Base-by-base conservation (phyloP, 768 basidiomycete genomes). In the Chalciporus pseudorubinellus region DNA sequence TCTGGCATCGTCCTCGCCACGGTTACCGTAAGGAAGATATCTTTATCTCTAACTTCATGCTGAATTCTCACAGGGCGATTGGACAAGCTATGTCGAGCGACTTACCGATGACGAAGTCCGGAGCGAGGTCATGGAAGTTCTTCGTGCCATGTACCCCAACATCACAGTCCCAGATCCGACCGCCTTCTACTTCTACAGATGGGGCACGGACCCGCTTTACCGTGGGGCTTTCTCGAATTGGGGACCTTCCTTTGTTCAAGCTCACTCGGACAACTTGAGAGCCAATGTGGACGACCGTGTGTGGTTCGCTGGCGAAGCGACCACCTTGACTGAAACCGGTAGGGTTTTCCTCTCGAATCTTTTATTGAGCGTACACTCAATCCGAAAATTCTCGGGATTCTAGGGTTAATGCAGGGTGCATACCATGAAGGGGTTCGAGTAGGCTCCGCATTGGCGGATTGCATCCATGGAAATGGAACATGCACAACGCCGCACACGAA, bases 291-390 rank as follows among this genome's bases (percentile, higher is more conserved):
- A 40, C 8, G 16, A 40, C 31, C 70, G 73, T 9, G 70, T 86
- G 16, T 85, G 79, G 74, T 86, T 85, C 55, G 77, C 83, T 0
- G 84, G 83, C 4, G 84, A 86, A 61, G 82, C 77, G 8, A 84
- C 78, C 11, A 83, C 77, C 49, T 63, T 72, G 44, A 72, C 78
- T 54, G 80, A 81, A 67, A 85, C 75, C 55, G 84, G 65, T 72
- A 44, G 72, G 78, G 55, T 81, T 82, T n/a, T 26, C 68, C 85
- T 76, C 55, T 83, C 84, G 9, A n/a, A 36, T 6, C 9, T 1
- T 16, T 5, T 36, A 16, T 5, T 16, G n/a, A n/a, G n/a, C 34
- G 31, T 14, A n/a, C 34, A 36, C n/a, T 7, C n/a, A 6, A n/a
- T 16, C 10, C n/a, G 16, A 36, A 31, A 36, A 36, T 36, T 16